Conservation (phyloP, 1,139 yeast species). For the Nakaseomyces nivariensis region DNA sequence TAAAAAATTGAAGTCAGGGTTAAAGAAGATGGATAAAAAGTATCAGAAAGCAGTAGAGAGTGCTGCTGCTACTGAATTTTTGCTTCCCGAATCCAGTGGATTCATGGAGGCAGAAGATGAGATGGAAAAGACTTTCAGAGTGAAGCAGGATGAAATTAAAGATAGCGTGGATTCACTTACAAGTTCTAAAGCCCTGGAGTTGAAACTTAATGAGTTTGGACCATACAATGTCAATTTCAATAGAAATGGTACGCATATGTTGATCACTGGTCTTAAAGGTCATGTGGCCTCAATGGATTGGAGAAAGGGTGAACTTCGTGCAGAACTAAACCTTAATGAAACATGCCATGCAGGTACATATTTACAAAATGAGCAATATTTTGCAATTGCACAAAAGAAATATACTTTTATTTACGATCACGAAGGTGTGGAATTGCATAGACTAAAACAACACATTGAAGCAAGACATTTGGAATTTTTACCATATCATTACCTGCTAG, state of each 20-base stretch:
- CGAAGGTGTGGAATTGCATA: constrained; percentile 84
- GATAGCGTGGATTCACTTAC: constrained; percentile 74
- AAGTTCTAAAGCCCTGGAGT: constrained; percentile 62
- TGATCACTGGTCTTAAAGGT: constrained; percentile 84
- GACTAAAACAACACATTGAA: constrained; percentile 83
- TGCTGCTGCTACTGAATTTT: constrained; percentile 79
- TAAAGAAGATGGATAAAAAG: constrained; percentile 59
- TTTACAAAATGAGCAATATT: constrained; percentile 84
- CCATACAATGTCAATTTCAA: constrained; percentile 72
- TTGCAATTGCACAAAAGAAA: constrained; percentile 95
- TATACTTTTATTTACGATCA: constrained; percentile 88
- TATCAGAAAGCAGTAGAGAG: constrained; percentile 69
- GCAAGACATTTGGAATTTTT: constrained; percentile 74
- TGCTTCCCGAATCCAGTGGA: constrained; percentile 78
- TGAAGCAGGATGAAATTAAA: constrained; percentile 69
- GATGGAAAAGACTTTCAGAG: constrained; percentile 84
- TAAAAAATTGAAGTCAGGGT: constrained; percentile 51
- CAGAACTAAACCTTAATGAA: constrained; percentile 80
- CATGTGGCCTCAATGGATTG: constrained; percentile 96
- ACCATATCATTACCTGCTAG: constrained; percentile 84
- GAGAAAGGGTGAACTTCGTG: constrained; percentile 73
- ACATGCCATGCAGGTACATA: constrained; percentile 85
- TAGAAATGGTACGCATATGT: constrained; percentile 75
- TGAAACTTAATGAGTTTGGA: constrained; percentile 69
- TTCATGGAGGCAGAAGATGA: constrained; percentile 80